Base-by-base conservation (phyloP, 345 rosid genomes). In the Passiflora organensis region DNA sequence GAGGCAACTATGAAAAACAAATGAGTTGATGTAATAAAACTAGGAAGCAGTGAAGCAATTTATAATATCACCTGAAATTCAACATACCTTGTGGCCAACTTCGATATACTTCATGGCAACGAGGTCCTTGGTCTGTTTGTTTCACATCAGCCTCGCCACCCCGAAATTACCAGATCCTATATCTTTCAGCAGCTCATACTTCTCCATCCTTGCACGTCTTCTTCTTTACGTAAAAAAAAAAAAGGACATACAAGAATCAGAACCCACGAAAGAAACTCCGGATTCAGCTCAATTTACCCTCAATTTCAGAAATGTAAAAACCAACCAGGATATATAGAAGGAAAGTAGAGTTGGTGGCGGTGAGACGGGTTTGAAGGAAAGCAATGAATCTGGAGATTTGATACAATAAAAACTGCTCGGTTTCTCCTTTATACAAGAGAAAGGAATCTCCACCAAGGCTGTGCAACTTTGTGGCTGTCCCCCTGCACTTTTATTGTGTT, bases 31-130 rank as follows among this genome's bases (percentile, higher is more conserved):
- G 42, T 14, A 12, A 18, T 14, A 20, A 12, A 32, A 4, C 51
- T 18, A 23, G 11, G 17, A 21, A 14, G 12, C 32, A 18, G 13
- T 15, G 11, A 22, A 59, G 10, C 18, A 50, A n/a, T n/a, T n/a
- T n/a, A 43, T n/a, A 10, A 6, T 28, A 23, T 57, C 37, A 77
- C 96, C 89, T 91, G 98, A 70, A 10, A 37, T 1, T 9, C 10
- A 18, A 48, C 43, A 11, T 13, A 60, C 66, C 72, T 60, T 67
- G 11, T 22, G 56, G 47, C 66, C 66, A 47, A 66, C 49, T 24
- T 67, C 72, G n/a, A 67, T 61, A 34, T 59, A 55, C 58, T 67
- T 67, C 18, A 67, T 56, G 55, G 72, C 72, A 43, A 5, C 60
- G 19, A 67, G 62, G 23, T 67, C 58, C 21, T 49, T 55, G 19